A percentile compares a stretch with the other conserved stretches of the same genome.
Conservation (phyloP, 2,329 filamentous ascomycete species). For the Aspergillus neotritici region DNA sequence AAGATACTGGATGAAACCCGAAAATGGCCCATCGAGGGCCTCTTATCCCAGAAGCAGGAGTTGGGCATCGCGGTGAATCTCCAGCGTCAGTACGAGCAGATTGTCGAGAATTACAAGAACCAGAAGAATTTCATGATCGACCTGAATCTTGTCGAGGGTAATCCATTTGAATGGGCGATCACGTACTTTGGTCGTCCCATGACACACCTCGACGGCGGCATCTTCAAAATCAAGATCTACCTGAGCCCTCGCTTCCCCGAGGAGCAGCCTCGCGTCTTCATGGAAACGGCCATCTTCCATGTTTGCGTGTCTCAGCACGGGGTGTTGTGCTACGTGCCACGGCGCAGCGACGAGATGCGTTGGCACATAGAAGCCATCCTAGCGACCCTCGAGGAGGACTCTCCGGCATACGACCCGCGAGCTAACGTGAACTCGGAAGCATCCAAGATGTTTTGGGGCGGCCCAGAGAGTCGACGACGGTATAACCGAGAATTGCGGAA, state of each 20-base stretch:
- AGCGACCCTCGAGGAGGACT: slow-evolving; percentile 75
- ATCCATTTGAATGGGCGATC: slow-evolving; percentile 83
- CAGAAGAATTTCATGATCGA: slow-evolving; percentile 66
- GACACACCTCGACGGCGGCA: slow-evolving; percentile 86
- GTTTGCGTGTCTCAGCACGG: slow-evolving; percentile 77
- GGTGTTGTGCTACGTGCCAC: slow-evolving; percentile 73
- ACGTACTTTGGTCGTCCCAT: slow-evolving; percentile 88
- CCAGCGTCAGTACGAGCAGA: slow-evolving; percentile 77
- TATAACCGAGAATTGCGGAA: slow-evolving; percentile 78
- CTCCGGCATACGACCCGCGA: slow-evolving; percentile 82
- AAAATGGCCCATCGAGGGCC: slow-evolving; percentile 66
- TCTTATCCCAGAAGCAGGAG: slow-evolving; percentile 58
- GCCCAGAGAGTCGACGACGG: slow-evolving; percentile 68
- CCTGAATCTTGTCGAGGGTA: slow-evolving; percentile 68
- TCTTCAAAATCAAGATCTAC: slow-evolving; percentile 73
- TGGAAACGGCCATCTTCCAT: slow-evolving; percentile 80
- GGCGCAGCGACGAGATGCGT: slow-evolving; percentile 67
- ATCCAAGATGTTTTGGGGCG: slow-evolving; percentile 80
- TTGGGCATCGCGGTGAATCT: slow-evolving; percentile 74
- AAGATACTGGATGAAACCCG: slow-evolving; percentile 66
- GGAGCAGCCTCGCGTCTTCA: slow-evolving; percentile 76
- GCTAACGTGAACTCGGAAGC: slow-evolving; percentile 83
- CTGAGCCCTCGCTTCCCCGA: slow-evolving; percentile 83
- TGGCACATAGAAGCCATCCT: slow-evolving; percentile 82
- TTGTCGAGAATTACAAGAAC: slow-evolving; percentile 67